phyloP scores from a whole-genome alignment of 2,329 filamentous ascomycete species.

The Aspergillus latus region DNA sequence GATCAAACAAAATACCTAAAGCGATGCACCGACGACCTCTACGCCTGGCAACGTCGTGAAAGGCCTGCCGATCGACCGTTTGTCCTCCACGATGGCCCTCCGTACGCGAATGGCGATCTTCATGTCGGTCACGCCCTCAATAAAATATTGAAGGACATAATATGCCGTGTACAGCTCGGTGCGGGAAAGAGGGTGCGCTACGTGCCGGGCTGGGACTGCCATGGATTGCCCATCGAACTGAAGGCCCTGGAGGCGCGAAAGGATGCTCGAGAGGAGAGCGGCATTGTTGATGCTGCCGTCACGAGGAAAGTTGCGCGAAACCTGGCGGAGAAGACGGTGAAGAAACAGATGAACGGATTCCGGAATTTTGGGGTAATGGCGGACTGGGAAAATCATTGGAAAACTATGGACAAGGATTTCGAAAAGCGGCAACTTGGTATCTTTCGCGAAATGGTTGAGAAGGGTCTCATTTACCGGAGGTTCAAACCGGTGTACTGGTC shows the following conservation, averaged over 20 bases:
- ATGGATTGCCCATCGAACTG: constrained; percentile 93
- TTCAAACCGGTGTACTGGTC: constrained; percentile 68
- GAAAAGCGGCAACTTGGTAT: constrained; percentile 61
- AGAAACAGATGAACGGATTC: constrained; percentile 61
- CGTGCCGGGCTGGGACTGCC: constrained; percentile 94
- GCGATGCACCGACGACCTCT: constrained; percentile 82
- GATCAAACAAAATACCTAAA: constrained; percentile 62
- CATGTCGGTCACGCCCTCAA: constrained; percentile 95
- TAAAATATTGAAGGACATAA: constrained; percentile 95
- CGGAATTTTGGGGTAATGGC: constrained; percentile 63
- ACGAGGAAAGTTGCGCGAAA: constrained; percentile 57
- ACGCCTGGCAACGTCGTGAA: constrained; percentile 72
- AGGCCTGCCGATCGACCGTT: constrained; percentile 63
- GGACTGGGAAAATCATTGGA: constrained; percentile 63
- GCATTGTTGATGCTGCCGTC: constrained; percentile 43
- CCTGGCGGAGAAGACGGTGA: constrained; percentile 57
- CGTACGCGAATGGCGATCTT: constrained; percentile 89
- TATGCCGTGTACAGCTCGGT: constrained; percentile 76
- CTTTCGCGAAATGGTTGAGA: constrained; percentile 62
- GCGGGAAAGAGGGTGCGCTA: constrained; percentile 76
- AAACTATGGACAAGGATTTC: constrained; percentile 62
- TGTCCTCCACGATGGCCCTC: constrained; percentile 89
- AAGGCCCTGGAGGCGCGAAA: constrained; percentile 74
- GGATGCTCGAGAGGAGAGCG: constrained; percentile 30
- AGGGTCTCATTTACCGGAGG: constrained; percentile 60